Base-by-base conservation (phyloP, 192 early-diverging fungal genomes). In the Geosiphon pyriformis region DNA sequence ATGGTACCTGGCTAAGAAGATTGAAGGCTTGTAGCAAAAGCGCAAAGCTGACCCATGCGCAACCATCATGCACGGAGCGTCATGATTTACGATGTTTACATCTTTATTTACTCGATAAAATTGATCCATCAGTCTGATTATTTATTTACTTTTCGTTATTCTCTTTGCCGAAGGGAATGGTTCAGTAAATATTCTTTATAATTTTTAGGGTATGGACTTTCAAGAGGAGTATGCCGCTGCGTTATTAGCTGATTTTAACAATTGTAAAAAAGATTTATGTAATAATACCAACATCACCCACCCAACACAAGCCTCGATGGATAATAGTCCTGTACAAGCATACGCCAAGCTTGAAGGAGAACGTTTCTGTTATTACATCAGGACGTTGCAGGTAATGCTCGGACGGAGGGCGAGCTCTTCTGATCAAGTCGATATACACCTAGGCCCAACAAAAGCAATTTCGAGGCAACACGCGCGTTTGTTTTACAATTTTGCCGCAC, bases 261-360 rank as follows among this genome's bases (percentile, higher is more conserved):
- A n/a, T n/a, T n/a, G n/a, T n/a, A n/a, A n/a, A n/a, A n/a, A n/a
- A n/a, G n/a, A n/a, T n/a, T n/a, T n/a, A n/a, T n/a, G n/a, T n/a
- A n/a, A n/a, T n/a, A n/a, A n/a, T n/a, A n/a, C n/a, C n/a, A 51
- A 51, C 50, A 7, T 27, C 30, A 33, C 50, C 17, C 59, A 67
- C 22, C 67, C 57, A 23, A 64, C 26, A 18, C 50, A 61, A 4
- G 50, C 72, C 0, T 46, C 55, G 8, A 55, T 75, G 26, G 77
- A 78, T 52, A 59, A 62, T 15, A 76, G 77, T 0, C 87, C 89
- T 0, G 87, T 95, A 15, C 90, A 91, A 72, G 91, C 91, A 0
- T 95, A 92, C 70, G 93, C 93, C 22, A 95, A 95, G 76, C 83
- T 95, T 18, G 90, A 92, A 69, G 89, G 92, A 31, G 81, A 88